Conservation (phyloP, 2,329 filamentous ascomycete genomes). For the Elsinoe australis region DNA sequence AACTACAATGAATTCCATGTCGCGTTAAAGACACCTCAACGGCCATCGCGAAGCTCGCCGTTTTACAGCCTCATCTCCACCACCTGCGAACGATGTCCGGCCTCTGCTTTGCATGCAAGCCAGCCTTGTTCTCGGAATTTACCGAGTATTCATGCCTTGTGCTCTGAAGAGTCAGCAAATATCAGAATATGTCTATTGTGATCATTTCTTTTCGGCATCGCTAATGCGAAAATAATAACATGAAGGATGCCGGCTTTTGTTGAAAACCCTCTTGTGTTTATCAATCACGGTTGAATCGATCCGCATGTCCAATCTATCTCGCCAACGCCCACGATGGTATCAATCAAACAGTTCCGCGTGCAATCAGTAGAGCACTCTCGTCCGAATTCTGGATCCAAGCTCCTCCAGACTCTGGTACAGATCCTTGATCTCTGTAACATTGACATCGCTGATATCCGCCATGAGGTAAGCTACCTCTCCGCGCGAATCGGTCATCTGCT, state of each 20-base stretch:
- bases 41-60: conserved; percentile 10
- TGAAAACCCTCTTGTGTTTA: background rate
- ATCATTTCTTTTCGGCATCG: too few species aligned
- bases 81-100: conserved; percentile 11
- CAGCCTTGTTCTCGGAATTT: background rate
- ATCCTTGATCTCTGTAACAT: conserved; percentile 71
- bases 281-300: conserved; percentile 1
- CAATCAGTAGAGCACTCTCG: conserved; percentile 41
- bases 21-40: conserved; percentile 5
- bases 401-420: conserved; percentile 76
- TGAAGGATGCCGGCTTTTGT: conserved; percentile 2
- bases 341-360: background rate
- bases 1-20: background rate
- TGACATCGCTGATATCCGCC: conserved; percentile 90
- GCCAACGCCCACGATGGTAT: conserved; percentile 9
- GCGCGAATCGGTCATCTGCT: conserved; percentile 94
- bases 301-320: conserved; percentile 4
- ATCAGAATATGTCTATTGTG: background rate
- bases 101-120: background rate
- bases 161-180: background rate
- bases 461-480: conserved; percentile 94
- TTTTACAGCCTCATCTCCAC: conserved; percentile 13
- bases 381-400: conserved; percentile 46
- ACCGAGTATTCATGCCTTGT: background rate
- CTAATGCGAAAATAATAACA: too few species aligned